Evolutionary conservation across 257 asterid genomes (phyloP).

Genomic region (Parsonsia alboflavescens): DNA sequence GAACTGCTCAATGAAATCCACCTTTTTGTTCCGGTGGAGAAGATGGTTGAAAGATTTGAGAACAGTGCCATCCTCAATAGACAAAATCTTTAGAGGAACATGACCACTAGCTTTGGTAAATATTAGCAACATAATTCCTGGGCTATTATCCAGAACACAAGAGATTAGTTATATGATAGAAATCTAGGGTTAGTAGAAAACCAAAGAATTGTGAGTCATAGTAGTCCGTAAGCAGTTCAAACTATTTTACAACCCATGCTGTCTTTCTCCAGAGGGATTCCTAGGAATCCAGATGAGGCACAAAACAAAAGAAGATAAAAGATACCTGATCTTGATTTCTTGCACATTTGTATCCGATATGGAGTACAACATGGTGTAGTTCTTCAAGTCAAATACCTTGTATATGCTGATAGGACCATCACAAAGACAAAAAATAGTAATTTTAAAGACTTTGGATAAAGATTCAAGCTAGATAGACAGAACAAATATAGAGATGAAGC

Average conservation of each 20-base stretch:
- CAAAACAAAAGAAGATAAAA: neutral
- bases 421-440: slow-evolving; percentile 17
- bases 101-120: slow-evolving; percentile 61
- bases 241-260: neutral
- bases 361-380: slow-evolving; percentile 82
- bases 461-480: neutral
- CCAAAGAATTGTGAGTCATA: no score
- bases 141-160: slow-evolving; percentile 47
- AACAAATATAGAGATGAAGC: neutral
- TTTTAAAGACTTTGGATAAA: slow-evolving; percentile 5
- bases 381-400: slow-evolving; percentile 61
- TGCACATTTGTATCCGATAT: slow-evolving; percentile 86
- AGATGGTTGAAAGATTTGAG: slow-evolving; percentile 86
- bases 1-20: slow-evolving; percentile 95
- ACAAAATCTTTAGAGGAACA: slow-evolving; percentile 85
- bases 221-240: neutral
- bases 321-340: slow-evolving; percentile 53
- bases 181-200: neutral
- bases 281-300: neutral
- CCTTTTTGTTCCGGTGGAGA: slow-evolving; percentile 89
- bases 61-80: slow-evolving; percentile 96
- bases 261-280: neutral
- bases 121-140: slow-evolving; percentile 91
- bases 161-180: slow-evolving; percentile 1
- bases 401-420: slow-evolving; percentile 54